Base-by-base conservation (phyloP, 352 stramenopile genomes). In the Globisporangium emineosum region DNA sequence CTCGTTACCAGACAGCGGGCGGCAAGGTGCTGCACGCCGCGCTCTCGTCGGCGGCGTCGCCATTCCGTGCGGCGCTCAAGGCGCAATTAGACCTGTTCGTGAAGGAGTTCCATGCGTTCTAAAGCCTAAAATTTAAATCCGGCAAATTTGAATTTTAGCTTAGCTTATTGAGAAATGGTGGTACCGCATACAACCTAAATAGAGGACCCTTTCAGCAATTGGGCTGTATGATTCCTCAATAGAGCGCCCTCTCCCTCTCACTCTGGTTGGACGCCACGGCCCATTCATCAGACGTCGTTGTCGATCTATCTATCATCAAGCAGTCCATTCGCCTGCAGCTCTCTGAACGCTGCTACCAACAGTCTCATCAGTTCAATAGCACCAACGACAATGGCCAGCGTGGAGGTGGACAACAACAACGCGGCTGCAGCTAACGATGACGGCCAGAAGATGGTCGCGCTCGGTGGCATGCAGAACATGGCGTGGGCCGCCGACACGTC, bases 401-500 rank as follows among this genome's bases (percentile, higher is more conserved):
- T 45, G 29, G 27, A 65, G 25, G 57, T 66, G 37, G 40, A 61
- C 29, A 45, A 40, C 12, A 57, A 13, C 23, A 29, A 35, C 12
- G 37, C 25, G 21, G 23, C 35, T 9, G 27, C 54, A 12, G 54
- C 32, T 21, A 54, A 27, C 43, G 60, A 52, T 13, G 61, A 59
- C 5, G 64, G 56, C 0, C 64, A 69, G 57, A 60, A 78, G 69
- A 90, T 95, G 84, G 81, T 95, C 62, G 72, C 79, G n/a, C 50
- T 95, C 50, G 86, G 86, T 27, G 86, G 86, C 47, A 89, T 91
- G 75, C 86, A 95, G 72, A 95, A 95, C 73, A 95, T 91, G 83
- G 86, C 84, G 57, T 95, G 86, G 86, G 84, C 86, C 9, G 71
- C 81, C 21, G 92, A 98, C 70, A 91, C 81, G 64, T 92, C 75